These are phyloP conservation scores for Pseudozyma sp. DNA, from an alignment of 1,284 basidiomycete species.

Conservation along the genomic window DNA sequence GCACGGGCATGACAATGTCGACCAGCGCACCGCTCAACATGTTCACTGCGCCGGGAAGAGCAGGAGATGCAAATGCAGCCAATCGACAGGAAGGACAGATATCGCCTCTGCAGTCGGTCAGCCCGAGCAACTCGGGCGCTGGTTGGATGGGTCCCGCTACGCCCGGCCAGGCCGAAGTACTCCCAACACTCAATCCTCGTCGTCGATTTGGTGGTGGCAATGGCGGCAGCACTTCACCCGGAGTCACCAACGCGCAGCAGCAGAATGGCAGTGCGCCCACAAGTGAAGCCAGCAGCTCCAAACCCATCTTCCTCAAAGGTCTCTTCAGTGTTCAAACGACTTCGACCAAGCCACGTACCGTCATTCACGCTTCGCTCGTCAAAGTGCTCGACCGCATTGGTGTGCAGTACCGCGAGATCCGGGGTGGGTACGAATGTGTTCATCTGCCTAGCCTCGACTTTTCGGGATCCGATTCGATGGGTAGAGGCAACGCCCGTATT, in stretches of 20 bases:
- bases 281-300: constrained; percentile 34
- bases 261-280: constrained; percentile 15
- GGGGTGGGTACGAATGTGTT: constrained; percentile 93
- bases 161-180: constrained; percentile 45
- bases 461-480: constrained; percentile 43
- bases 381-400: constrained; percentile 92
- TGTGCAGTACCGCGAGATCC: constrained; percentile 90
- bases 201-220: constrained; percentile 38
- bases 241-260: constrained; percentile 10
- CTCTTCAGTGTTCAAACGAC: constrained; percentile 84
- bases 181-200: constrained; percentile 34
- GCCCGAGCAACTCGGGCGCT: constrained; percentile 27
- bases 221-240: constrained; percentile 12
- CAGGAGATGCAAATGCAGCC: constrained; percentile 11
- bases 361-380: constrained; percentile 85
- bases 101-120: constrained; percentile 26
- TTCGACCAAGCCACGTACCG: constrained; percentile 84
- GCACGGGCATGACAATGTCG: constrained; percentile 43
- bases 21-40: constrained; percentile 46
- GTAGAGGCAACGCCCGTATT: constrained; percentile 57
- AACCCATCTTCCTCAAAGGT: constrained; percentile 69
- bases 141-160: constrained; percentile 47
- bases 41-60: constrained; percentile 18
- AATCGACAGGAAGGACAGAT: constrained; percentile 4
- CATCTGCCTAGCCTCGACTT: constrained; percentile 90